Base-by-base conservation (phyloP, 306 rosid species). In the Glycine soja region DNA sequence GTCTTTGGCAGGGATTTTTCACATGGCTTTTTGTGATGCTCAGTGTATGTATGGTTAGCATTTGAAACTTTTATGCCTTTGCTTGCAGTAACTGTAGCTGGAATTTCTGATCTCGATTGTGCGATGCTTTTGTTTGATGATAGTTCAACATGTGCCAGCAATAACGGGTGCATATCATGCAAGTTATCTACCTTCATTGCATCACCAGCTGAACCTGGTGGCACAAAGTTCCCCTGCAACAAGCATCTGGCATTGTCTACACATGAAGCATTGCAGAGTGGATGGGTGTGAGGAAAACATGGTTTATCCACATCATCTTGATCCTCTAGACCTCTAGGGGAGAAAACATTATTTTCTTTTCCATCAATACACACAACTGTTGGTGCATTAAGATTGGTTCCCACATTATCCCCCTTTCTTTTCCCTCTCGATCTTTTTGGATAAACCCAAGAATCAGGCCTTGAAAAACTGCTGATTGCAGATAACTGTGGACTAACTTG, bases 371-470 rank as follows among this genome's bases (percentile, higher is more conserved):
- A 75, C 50, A 63, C 24, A 70, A 51, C 48, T 46, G 45, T 47
- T 40, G 80, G 64, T 73, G 61, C 81, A 80, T 58, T 18, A 36
- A 79, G 79, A 88, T 73, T 74, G 16, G 72, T 83, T 56, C n/a
- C 80, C 34, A 50, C 70, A 64, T 70, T 74, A 52, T 76, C 76
- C 66, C 80, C 64, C 79, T 89, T 91, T 88, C 97, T 84, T 83
- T 88, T 92, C 78, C 97, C 84, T 79, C 89, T 86, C 24, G 92
- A 87, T 69, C 97, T 75, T 80, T 82, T 86, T 12, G 95, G 90
- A 81, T 81, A 89, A 81, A 69, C 38, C 90, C 88, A 86, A 61
- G 72, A 66, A 47, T 72, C 81, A 10, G 79, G 81, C 16, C 77
- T 83, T 57, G 82, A 81, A 82, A 70, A 16, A 73, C 71, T 81